phyloP scores from a whole-genome alignment of 2,329 filamentous ascomycete species.

The Colletotrichum limetticola region DNA sequence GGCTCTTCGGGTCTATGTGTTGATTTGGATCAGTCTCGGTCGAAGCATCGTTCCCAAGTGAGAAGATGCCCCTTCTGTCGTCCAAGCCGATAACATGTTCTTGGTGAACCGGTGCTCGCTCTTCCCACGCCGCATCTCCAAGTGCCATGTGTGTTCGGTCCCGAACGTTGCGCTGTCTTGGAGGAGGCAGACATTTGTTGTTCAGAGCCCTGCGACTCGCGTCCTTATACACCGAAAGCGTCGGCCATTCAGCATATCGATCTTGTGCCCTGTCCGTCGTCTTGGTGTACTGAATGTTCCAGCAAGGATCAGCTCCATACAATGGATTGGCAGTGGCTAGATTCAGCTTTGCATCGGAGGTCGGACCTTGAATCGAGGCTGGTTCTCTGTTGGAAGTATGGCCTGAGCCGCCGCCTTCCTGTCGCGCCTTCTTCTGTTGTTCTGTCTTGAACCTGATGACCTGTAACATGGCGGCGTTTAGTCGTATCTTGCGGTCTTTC shows the following conservation, averaged over 20 bases:
- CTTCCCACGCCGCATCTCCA: slow-evolving; percentile 2
- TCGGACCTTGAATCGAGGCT: slow-evolving; percentile 1
- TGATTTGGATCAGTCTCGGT: not conserved
- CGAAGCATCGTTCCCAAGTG: not conserved
- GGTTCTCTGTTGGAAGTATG: not conserved
- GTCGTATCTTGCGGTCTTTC: slow-evolving; percentile 17
- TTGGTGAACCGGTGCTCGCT: not conserved
- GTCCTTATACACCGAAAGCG: slow-evolving; percentile 48
- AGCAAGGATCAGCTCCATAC: slow-evolving; percentile 46
- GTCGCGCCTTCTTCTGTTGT: slow-evolving; percentile 36
- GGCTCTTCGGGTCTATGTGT: not conserved
- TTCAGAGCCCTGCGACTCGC: slow-evolving; percentile 44
- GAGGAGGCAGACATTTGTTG: slow-evolving; percentile 44
- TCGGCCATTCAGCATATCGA: slow-evolving; percentile 45
- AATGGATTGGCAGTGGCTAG: slow-evolving; percentile 45
- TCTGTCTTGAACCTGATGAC: not conserved
- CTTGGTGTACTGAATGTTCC: slow-evolving; percentile 40
- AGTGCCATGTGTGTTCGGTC: not conserved
- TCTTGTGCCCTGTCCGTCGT: slow-evolving; percentile 17
- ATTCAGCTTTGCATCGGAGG: not conserved
- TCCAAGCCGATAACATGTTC: not conserved
- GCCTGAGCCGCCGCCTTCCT: slow-evolving; percentile 1
- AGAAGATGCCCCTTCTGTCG: not conserved
- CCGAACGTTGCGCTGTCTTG: slow-evolving; percentile 39
- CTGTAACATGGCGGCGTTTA: not conserved